Evolutionary conservation across 78 protist genomes (phyloP).

Genomic region (Isochrysis galbana): DNA sequence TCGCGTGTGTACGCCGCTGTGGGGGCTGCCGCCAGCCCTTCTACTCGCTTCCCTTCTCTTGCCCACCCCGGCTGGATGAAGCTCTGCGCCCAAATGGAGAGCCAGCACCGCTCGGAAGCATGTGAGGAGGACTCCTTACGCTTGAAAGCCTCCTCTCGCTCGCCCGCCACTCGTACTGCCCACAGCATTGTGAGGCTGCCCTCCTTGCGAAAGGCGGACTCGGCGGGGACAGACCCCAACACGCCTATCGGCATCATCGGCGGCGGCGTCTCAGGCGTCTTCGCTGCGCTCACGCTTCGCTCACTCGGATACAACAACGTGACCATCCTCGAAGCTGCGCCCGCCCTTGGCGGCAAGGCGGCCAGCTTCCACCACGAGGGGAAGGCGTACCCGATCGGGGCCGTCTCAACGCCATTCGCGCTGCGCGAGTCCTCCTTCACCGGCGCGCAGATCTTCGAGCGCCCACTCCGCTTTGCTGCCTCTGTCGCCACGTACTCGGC

Average conservation of each 20-base stretch:
- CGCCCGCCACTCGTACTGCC: no score
- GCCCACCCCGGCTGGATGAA: no score
- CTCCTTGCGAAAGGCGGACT: no score
- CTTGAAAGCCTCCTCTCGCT: no score
- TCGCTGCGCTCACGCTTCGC: not conserved
- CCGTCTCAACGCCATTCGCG: not conserved
- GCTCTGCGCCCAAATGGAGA: no score
- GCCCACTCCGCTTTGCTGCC: not conserved
- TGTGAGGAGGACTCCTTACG: no score
- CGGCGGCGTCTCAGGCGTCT: not conserved
- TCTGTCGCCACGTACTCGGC: not conserved
- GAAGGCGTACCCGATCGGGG: not conserved
- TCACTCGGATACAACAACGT: not conserved
- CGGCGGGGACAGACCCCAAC: no score
- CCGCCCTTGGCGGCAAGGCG: not conserved
- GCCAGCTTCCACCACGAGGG: not conserved
- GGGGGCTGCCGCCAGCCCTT: no score
- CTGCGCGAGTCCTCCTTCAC: not conserved
- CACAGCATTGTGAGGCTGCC: no score
- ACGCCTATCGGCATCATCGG: not conserved
- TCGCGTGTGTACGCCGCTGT: no score
- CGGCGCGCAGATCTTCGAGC: not conserved
- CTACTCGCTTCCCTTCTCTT: no score
- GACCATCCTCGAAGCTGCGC: not conserved
- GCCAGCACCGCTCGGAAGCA: no score